phyloP scores from a whole-genome alignment of 83 land plant species.

The Picea abies region DNA sequence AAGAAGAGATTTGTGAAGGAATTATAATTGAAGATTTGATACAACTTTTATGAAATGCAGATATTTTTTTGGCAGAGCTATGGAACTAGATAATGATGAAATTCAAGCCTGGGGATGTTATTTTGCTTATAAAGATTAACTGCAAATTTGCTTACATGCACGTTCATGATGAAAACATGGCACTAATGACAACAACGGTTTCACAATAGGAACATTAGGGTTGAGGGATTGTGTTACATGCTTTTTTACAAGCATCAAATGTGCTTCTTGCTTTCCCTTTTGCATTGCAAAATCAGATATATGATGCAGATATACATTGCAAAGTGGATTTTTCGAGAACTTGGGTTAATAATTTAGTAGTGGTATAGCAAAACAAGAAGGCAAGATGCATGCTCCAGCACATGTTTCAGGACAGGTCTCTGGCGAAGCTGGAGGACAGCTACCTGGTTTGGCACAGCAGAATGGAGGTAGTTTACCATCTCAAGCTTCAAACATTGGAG shows the following conservation, averaged over 20 bases:
- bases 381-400: background rate
- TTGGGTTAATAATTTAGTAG: background rate
- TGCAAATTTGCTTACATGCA: background rate
- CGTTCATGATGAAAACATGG: background rate
- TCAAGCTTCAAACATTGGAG: conserved; percentile 29
- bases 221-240: background rate
- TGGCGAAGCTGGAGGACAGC: conserved; percentile 28
- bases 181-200: background rate
- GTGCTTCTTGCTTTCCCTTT: too few species aligned
- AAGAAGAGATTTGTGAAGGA: background rate
- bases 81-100: too few species aligned
- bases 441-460: conserved; percentile 40
- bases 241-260: background rate
- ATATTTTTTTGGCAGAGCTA: too few species aligned
- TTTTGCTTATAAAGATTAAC: background rate
- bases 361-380: background rate
- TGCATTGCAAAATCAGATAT: background rate
- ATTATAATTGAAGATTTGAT: background rate
- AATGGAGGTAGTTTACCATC: conserved; percentile 28
- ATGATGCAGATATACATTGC: background rate
- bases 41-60: background rate
- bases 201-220: background rate
- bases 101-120: too few species aligned
- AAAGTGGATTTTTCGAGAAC: background rate
- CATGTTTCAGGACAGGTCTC: conserved; percentile 43